Evolutionary conservation across 2,329 filamentous ascomycete species (phyloP), one percentile per base, ranked within the genome.

Genomic region (Penicillium sp.): DNA sequence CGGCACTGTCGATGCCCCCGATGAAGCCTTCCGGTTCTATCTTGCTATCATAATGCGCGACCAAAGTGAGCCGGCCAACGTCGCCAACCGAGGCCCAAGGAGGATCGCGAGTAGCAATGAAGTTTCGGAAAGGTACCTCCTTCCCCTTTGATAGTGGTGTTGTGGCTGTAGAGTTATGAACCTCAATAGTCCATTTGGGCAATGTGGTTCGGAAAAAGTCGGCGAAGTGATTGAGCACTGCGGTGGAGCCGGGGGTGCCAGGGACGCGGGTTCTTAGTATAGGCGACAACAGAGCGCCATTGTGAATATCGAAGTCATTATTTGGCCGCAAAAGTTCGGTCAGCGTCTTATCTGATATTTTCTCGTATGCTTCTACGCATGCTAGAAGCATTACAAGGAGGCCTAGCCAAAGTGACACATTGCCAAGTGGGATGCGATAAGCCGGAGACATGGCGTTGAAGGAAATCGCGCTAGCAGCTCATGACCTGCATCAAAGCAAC

Each of bases 11-110:
- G 15, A 86, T 95, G 0, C 93, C 94, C 0, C 94, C 94, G 55
- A 99, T 89, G 71, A 99, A 99, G 1, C 91, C 93, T 57, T 86
- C 77, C 0, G 92, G 93, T 27, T 79, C 79, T 55, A 88, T 81
- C 74, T 96, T 89, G 69, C 86, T 92, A 67, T 99, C 94, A 71
- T 96, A 97, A 71, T 99, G 94, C 39, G 94, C 94, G 7, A 93
- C 94, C 52, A 99, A 80, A 15, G 91, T 93, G 68, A 97, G 76
- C 46, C 91, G 80, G 40, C 87, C 86, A 3, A 94, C 86, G 62
- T 97, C 87, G 1, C 92, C 93, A 0, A 77, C 72, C 6, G 80
- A 75, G 1, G 86, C 79, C 85, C 90, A 94, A 1, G 94, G 94
- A 48, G 94, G 94, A 72, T 97, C 93, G 51, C 92, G 85, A 35